These are phyloP conservation scores for Gentiana straminea DNA, from an alignment of 257 asterid genomes.

Conservation along the genomic window DNA sequence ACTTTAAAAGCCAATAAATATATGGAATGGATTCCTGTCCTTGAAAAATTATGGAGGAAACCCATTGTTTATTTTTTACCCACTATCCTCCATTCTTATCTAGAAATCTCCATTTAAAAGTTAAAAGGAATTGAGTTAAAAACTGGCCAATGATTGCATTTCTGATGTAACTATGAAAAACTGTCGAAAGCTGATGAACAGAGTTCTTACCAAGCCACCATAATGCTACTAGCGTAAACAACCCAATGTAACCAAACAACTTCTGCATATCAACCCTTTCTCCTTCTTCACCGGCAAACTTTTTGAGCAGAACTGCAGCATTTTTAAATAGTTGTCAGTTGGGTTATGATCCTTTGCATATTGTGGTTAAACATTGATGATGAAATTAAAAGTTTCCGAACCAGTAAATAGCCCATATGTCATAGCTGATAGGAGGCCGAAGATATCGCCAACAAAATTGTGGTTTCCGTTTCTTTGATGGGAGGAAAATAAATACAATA, in stretches of 20 bases:
- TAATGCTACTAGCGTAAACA: slow-evolving; percentile 75
- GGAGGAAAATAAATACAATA: slow-evolving; percentile 32
- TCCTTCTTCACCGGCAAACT: slow-evolving; percentile 90
- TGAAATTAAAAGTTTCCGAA: slow-evolving; percentile 16
- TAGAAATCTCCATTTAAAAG: too few species aligned
- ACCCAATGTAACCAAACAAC: slow-evolving; percentile 85
- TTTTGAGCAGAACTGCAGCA: slow-evolving; percentile 80
- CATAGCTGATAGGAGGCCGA: slow-evolving; percentile 88
- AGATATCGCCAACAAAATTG: slow-evolving; percentile 86
- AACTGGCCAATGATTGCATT: too few species aligned
- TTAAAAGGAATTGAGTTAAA: slow-evolving; percentile 1
- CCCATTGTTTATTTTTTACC: too few species aligned
- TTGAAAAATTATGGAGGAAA: too few species aligned
- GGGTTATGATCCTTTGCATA: not conserved
- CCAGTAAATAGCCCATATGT: slow-evolving; percentile 90
- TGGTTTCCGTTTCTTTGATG: slow-evolving; percentile 61
- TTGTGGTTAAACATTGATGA: slow-evolving; percentile 2
- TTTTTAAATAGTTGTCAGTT: slow-evolving; percentile 5
- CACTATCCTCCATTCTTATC: too few species aligned
- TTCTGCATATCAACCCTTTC: slow-evolving; percentile 85
- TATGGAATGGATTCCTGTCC: too few species aligned
- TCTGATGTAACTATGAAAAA: too few species aligned
- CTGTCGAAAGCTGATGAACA: not conserved
- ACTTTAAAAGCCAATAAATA: too few species aligned
- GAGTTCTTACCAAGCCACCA: slow-evolving; percentile 94